phyloP scores from a whole-genome alignment of 2,329 filamentous ascomycete species.

The Arthrobotrys megalospora region DNA sequence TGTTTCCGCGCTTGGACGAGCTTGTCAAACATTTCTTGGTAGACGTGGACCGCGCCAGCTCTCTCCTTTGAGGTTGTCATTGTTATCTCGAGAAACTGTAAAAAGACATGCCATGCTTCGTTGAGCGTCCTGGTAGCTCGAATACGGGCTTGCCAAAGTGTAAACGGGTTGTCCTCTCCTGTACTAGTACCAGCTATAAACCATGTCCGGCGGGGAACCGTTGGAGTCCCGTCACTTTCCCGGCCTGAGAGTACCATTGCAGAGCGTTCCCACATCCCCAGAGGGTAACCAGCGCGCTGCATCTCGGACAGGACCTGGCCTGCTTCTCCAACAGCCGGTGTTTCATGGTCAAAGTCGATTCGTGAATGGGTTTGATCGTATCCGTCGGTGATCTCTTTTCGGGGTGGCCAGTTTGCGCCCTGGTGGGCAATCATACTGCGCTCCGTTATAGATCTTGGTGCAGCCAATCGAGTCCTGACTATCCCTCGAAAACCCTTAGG shows the following conservation, averaged over 20 bases:
- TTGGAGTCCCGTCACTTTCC: slow-evolving; percentile 62
- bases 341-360: slow-evolving; percentile 39
- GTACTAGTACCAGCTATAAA: slow-evolving; percentile 46
- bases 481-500: slow-evolving; percentile 55
- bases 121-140: slow-evolving; percentile 64
- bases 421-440: slow-evolving; percentile 48
- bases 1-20: slow-evolving; percentile 60
- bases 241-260: slow-evolving; percentile 62
- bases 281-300: slow-evolving; percentile 62
- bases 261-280: slow-evolving; percentile 62
- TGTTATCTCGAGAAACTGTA: slow-evolving; percentile 35
- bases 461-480: slow-evolving; percentile 48
- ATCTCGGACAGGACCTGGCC: slow-evolving; percentile 62
- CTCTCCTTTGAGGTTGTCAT: slow-evolving; percentile 4
- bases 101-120: slow-evolving; percentile 64
- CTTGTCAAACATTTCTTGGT: slow-evolving; percentile 63
- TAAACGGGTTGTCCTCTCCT: slow-evolving; percentile 30
- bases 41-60: slow-evolving; percentile 45
- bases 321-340: slow-evolving; percentile 52
- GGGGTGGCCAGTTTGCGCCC: slow-evolving; percentile 63
- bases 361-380: slow-evolving; percentile 50
- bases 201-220: slow-evolving; percentile 62
- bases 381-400: slow-evolving; percentile 61
- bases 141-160: slow-evolving; percentile 56
- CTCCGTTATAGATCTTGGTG: slow-evolving; percentile 33